Conservation (phyloP, 345 rosid species). For the Linum tenue region DNA sequence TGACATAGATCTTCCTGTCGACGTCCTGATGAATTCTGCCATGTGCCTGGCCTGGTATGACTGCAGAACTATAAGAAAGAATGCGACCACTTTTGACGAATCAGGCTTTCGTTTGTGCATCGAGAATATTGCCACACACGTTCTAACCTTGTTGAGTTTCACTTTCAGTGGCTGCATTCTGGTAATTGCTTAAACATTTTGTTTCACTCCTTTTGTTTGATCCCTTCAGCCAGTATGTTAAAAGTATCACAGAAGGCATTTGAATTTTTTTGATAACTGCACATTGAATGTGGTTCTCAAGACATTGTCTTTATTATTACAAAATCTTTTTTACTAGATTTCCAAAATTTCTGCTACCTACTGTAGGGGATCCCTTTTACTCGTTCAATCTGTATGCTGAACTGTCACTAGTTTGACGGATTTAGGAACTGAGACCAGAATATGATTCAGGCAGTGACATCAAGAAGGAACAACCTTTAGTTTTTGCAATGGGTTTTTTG, state of each 20-base stretch:
- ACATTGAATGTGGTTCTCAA: too few species aligned
- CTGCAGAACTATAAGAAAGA: constrained; percentile 43
- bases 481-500: too few species aligned
- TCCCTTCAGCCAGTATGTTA: background rate
- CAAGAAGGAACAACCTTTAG: too few species aligned
- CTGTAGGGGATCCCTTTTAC: too few species aligned
- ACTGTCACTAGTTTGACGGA: too few species aligned
- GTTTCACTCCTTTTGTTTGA: constrained; percentile 1
- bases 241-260: background rate
- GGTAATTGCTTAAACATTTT: constrained; percentile 35
- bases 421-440: too few species aligned
- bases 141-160: constrained; percentile 69
- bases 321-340: too few species aligned
- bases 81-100: constrained; percentile 40
- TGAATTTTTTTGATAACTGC: background rate
- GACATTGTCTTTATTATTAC: too few species aligned
- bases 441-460: too few species aligned
- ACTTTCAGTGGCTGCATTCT: constrained; percentile 70
- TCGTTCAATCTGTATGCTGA: too few species aligned
- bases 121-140: constrained; percentile 70
- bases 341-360: too few species aligned
- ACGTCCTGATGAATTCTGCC: constrained; percentile 58
- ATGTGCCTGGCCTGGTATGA: constrained; percentile 82
- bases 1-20: constrained; percentile 72
- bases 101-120: constrained; percentile 54